Conservation (phyloP, 2,329 filamentous ascomycete genomes). For the Teratosphaeria zuluensis region DNA sequence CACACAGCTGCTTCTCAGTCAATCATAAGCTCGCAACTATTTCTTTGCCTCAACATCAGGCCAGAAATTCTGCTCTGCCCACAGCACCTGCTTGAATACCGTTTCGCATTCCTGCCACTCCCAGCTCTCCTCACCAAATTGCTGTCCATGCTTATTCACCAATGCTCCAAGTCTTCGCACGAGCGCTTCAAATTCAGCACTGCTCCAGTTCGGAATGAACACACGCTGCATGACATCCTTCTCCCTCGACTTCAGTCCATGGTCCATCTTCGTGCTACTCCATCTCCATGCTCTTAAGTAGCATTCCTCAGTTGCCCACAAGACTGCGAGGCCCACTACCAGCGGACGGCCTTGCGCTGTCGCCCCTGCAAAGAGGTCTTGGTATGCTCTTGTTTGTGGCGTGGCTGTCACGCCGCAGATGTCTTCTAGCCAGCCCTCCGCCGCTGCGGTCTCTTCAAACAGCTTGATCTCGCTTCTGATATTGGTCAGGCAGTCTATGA, state of each 20-base stretch:
- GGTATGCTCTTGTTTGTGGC: conserved; percentile 34
- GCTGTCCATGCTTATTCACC: conserved; percentile 38
- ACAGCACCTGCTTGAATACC: conserved; percentile 39
- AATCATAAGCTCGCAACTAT: neutral
- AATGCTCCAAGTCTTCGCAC: conserved; percentile 36
- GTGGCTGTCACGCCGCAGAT: conserved; percentile 32
- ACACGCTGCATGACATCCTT: conserved; percentile 39
- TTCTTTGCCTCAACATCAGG: conserved; percentile 29
- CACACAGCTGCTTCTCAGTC: neutral
- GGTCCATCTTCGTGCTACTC: conserved; percentile 27
- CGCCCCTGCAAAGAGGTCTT: conserved; percentile 50
- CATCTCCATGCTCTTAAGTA: conserved; percentile 40
- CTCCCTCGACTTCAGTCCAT: conserved; percentile 16
- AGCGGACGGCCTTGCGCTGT: conserved; percentile 41
- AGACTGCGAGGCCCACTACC: conserved; percentile 58
- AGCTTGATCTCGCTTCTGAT: conserved; percentile 57
- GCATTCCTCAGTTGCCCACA: conserved; percentile 64
- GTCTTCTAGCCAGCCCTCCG: conserved; percentile 32
- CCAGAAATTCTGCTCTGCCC: conserved; percentile 41
- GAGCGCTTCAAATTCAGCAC: conserved; percentile 38
- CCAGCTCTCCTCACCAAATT: conserved; percentile 30
- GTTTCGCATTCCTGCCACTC: conserved; percentile 41
- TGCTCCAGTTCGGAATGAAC: conserved; percentile 43
- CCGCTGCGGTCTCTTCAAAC: conserved; percentile 53
- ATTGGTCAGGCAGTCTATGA: conserved; percentile 55